Base-by-base conservation (phyloP, 2,329 filamentous ascomycete species). In the Graphium sp. region DNA sequence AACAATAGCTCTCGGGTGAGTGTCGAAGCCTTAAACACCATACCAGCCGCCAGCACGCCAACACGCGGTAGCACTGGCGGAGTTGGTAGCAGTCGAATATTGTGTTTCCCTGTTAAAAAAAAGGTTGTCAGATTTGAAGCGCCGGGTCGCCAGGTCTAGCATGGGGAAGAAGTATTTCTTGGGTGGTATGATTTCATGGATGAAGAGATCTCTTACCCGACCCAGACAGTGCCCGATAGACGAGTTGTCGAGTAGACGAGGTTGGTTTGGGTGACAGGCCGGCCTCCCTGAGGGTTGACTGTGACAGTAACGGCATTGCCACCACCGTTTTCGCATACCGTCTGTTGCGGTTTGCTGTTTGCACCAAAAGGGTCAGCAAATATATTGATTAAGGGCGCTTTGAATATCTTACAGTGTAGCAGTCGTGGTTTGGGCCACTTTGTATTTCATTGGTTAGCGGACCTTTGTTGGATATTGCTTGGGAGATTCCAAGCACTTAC, bases 31-130 rank as follows among this genome's bases (percentile, higher is more conserved):
- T 26, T 26, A 31, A 19, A 34, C 34, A 11, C 42, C 45, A 31
- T 46, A 44, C 51, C 48, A 53, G 4, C 51, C 51, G 5, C 51
- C 50, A 14, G 44, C 41, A 12, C 38, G 39, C 41, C 45, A 49
- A 30, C 51, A 55, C 7, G 43, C 45, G 5, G 49, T 53, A 3
- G 49, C 47, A 28, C 47, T 53, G 7, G 40, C 40, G 4, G 37
- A 29, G 28, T 53, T 45, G 9, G 48, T 48, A 28, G 42, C 34
- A 10, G 50, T 52, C 7, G 39, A 47, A 21, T 46, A 50, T 17
- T 41, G 36, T 5, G 50, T 53, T 40, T 42, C 37, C 7, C 48
- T 52, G 26, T 11, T 13, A 6, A 27, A 11, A 12, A 14, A n/a
- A 14, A 15, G 20, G 19, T 7, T 13, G 15, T 8, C 17, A 29